phyloP scores from a whole-genome alignment of 2,329 filamentous ascomycete species.

The Colletotrichum sp. region DNA sequence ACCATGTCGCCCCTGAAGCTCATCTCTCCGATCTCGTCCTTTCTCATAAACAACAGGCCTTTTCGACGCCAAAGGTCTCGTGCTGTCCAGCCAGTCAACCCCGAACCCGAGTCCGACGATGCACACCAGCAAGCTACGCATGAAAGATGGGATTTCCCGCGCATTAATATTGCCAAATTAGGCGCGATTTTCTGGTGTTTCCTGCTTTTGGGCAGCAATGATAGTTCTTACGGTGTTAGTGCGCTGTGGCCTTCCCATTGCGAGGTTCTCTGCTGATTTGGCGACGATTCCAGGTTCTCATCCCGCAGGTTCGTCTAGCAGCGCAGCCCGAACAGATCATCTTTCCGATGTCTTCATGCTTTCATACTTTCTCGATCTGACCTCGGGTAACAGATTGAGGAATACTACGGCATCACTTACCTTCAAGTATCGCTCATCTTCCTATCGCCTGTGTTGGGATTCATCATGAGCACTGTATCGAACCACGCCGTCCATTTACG shows the following conservation, averaged over 20 bases:
- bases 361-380: background rate
- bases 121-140: background rate
- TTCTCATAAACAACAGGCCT: background rate
- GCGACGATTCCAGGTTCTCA: background rate
- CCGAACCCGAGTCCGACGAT: background rate
- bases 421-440: slow-evolving; percentile 70
- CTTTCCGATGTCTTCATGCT: background rate
- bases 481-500: slow-evolving; percentile 70
- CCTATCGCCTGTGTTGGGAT: slow-evolving; percentile 69
- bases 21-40: background rate
- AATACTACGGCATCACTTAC: slow-evolving; percentile 66
- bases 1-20: background rate
- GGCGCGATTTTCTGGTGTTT: background rate
- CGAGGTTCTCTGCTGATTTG: background rate
- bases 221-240: background rate
- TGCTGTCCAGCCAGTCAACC: background rate
- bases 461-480: slow-evolving; percentile 64
- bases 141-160: background rate
- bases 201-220: background rate
- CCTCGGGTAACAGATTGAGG: slow-evolving; percentile 52
- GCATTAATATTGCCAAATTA: background rate
- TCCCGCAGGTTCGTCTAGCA: background rate
- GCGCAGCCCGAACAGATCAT: background rate
- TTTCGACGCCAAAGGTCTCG: background rate
- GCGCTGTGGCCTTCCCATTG: background rate